phyloP scores from a whole-genome alignment of 768 basidiomycete species.

The Leccinum olivaceopallidum region DNA sequence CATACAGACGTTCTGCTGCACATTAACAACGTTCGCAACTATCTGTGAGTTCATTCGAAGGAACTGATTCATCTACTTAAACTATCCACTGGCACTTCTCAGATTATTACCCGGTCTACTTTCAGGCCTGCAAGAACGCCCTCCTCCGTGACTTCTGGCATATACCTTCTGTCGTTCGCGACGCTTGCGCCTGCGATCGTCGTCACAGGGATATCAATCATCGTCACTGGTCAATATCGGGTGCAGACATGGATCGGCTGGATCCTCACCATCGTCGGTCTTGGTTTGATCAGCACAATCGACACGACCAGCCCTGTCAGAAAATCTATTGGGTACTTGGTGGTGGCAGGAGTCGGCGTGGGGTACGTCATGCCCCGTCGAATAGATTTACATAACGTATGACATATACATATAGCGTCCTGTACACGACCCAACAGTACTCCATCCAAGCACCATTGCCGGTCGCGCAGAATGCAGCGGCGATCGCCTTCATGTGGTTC shows the following conservation, averaged over 20 bases:
- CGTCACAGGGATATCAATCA: slow-evolving; percentile 29
- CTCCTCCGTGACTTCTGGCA: slow-evolving; percentile 22
- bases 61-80: background rate
- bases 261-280: slow-evolving; percentile 32
- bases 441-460: slow-evolving; percentile 49
- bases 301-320: slow-evolving; percentile 25
- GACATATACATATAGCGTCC: slow-evolving; percentile 2
- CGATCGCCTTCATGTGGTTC: slow-evolving; percentile 46
- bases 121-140: slow-evolving; percentile 41
- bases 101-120: slow-evolving; percentile 46
- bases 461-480: slow-evolving; percentile 40
- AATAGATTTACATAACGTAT: background rate
- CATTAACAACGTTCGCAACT: slow-evolving; percentile 6
- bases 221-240: slow-evolving; percentile 31
- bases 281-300: slow-evolving; percentile 38
- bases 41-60: slow-evolving; percentile 23
- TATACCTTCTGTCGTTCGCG: slow-evolving; percentile 22
- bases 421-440: slow-evolving; percentile 35
- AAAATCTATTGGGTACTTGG: slow-evolving; percentile 16
- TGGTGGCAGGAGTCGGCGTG: background rate
- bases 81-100: background rate
- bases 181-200: slow-evolving; percentile 33
- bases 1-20: slow-evolving; percentile 26
- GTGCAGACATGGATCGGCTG: slow-evolving; percentile 36
- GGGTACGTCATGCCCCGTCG: slow-evolving; percentile 3